Base-by-base conservation (phyloP, 139 green algal genomes). In the Pseudopediastrum boryanum region DNA sequence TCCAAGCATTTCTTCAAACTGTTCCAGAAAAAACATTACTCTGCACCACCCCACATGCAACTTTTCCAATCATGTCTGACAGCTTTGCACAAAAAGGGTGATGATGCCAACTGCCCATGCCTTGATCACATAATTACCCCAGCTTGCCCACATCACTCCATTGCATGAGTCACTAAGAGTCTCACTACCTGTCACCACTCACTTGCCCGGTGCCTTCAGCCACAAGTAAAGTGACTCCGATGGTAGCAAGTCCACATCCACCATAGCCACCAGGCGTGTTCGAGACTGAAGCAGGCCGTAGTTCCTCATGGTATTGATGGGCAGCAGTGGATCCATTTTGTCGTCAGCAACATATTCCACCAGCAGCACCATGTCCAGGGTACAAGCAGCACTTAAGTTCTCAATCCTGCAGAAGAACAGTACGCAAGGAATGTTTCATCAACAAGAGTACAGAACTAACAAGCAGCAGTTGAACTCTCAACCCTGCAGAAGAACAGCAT, bases 271-370 rank as follows among this genome's bases (percentile, higher is more conserved):
- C 52, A 78, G 52, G 23, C 38, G 52, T 19, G 71, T 78, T 38
- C 48, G 25, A 6, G 71, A 52, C 39, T 43, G 50, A 35, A 78
- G 35, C 35, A 78, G 54, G 3, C 54, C 71, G 43, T 78, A 78
- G 71, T 78, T 78, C n/a, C 71, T 52, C 71, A 78, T 44, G 3
- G 43, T 38, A 16, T 78, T 78, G 71, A 78, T 68, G 27, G 71
- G 71, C 52, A 78, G 52, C 71, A 78, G 42, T 41, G 33, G 31
- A 13, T 23, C 23, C 71, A 78, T 78, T 7, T 59, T 8, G 6
- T 42, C 42, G 3, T 78, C 71, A 5, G 52, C 29, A 10, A 78
- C 71, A 10, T 38, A 50, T 54, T 78, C 71, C 21, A 54, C 51
- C 54, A 78, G 71, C 38, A 78, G 52, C 35, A 65, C 29, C 71